phyloP scores from a whole-genome alignment of 31 red algal species.

The Odonthalia washingtoniensis region DNA sequence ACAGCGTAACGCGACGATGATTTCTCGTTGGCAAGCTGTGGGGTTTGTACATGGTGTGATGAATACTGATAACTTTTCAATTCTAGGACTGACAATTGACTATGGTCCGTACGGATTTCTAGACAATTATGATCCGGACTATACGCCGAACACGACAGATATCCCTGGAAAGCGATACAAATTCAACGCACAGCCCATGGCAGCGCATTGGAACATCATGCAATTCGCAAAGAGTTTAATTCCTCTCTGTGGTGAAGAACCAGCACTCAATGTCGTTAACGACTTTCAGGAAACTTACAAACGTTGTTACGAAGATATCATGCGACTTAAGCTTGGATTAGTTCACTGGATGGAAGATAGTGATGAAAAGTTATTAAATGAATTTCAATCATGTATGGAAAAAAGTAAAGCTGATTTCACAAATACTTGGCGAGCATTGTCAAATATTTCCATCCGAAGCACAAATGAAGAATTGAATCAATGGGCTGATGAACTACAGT shows the following conservation, averaged over 20 bases:
- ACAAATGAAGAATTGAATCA: slow-evolving; percentile 15
- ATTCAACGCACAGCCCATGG: slow-evolving; percentile 78
- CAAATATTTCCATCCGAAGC: slow-evolving; percentile 40
- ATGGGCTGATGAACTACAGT: slow-evolving; percentile 46
- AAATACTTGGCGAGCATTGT: slow-evolving; percentile 81
- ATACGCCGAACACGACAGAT: slow-evolving; percentile 99
- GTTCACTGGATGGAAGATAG: slow-evolving; percentile 13
- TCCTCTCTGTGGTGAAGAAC: slow-evolving; percentile 65
- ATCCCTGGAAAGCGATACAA: slow-evolving; percentile 89
- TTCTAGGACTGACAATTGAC: slow-evolving; percentile 97
- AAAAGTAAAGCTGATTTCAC: slow-evolving; percentile 81
- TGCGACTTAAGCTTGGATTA: slow-evolving; percentile 85
- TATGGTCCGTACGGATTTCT: slow-evolving; percentile 99
- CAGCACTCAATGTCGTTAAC: slow-evolving; percentile 54
- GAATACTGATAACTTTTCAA: slow-evolving; percentile 98
- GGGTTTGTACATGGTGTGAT: slow-evolving; percentile 99
- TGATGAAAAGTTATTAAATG: slow-evolving; percentile 67
- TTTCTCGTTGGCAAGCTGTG: slow-evolving; percentile 91
- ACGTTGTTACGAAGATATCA: slow-evolving; percentile 39
- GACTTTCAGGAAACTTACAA: slow-evolving; percentile 59
- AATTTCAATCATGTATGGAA: slow-evolving; percentile 79
- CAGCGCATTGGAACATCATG: slow-evolving; percentile 90
- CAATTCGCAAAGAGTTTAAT: slow-evolving; percentile 84
- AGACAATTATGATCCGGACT: slow-evolving; percentile 94
- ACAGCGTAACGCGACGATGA: slow-evolving; percentile 81